A percentile compares a stretch with the other conserved stretches of the same genome.
phyloP scores from a whole-genome alignment of 75 land plant genomes.

The Picea glauca region DNA sequence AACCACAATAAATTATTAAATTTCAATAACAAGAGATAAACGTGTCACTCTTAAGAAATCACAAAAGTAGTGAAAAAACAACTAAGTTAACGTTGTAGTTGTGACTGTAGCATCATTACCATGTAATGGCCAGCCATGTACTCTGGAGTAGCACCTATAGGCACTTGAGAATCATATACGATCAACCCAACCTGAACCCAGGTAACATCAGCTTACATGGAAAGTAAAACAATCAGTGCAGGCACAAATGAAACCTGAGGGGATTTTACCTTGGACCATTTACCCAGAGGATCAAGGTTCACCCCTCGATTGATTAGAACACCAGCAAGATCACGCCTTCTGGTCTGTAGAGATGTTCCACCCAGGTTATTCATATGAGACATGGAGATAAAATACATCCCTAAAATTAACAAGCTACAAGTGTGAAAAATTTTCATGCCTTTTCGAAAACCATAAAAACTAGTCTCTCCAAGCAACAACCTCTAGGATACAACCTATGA shows the following conservation, averaged over 20 bases:
- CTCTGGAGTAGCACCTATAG: conserved; percentile 97
- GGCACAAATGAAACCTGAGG: not conserved
- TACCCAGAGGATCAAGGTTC: conserved; percentile 81
- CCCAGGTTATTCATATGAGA: not conserved
- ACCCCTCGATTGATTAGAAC: conserved; percentile 87
- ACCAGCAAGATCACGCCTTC: conserved; percentile 82
- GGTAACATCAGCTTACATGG: not conserved
- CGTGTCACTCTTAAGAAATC: not conserved
- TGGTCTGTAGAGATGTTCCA: conserved; percentile 42
- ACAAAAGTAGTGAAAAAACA: not conserved
- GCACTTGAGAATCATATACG: conserved; percentile 96
- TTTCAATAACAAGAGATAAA: not conserved
- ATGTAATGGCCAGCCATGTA: conserved; percentile 98
- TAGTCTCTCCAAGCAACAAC: not conserved
- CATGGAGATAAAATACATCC: no score
- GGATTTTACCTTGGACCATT: conserved; percentile 89
- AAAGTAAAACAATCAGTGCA: not conserved
- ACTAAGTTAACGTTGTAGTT: not conserved
- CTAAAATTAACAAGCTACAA: not conserved
- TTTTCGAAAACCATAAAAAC: not conserved
- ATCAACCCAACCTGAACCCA: conserved; percentile 77
- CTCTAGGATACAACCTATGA: not conserved
- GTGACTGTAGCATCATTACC: conserved; percentile 30
- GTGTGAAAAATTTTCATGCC: not conserved
- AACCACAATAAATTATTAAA: not conserved